Base-by-base conservation (phyloP, 352 stramenopile species). In the Phytophthora agathidicida region DNA sequence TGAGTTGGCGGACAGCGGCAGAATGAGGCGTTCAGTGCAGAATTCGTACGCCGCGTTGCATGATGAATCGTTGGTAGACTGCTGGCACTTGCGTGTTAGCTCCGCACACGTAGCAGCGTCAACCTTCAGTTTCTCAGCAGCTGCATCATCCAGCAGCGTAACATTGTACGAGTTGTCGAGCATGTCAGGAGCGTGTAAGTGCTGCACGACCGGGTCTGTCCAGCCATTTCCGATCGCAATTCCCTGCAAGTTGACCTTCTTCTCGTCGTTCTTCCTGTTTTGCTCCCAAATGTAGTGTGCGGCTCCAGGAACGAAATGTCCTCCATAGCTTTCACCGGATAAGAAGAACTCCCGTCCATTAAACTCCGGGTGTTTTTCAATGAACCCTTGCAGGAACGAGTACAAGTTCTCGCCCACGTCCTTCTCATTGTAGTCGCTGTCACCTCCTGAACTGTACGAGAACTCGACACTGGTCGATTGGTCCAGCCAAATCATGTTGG, bases 401-500 rank as follows among this genome's bases (percentile, higher is more conserved):
- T 75, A 89, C 17, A 86, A 47, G 39, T 84, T 88, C 56, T 80
- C 70, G 1, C 65, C 61, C 5, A 90, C 73, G 38, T 80, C 36
- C 3, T 50, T 44, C 24, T 82, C 70, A 19, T 65, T 80, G 19
- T 52, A 55, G 50, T 86, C 77, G 10, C 48, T 35, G 30, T 88
- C 75, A 9, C 59, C 59, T 0, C 38, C 22, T 9, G 41, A 46
- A 17, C 63, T 61, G 38, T 64, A 57, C 32, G 76, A 86, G 56
- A 83, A 89, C 0, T 74, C 79, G 1, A 80, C 65, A 22, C 45
- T 44, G 7, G 72, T 71, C 2, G 78, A 73, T 26, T 87, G 75
- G 46, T 87, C 77, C 20, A 88, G 56, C 72, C 74, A 86, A 19
- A 84, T 61, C 24, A 82, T 55, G 36, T 86, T 88, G 22, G 77